Percentiles rank a stretch among this genome's conserved stretches.
These are phyloP conservation scores for Aleurites moluccanus DNA, from an alignment of 441 rosid species.

Conservation along the genomic window DNA sequence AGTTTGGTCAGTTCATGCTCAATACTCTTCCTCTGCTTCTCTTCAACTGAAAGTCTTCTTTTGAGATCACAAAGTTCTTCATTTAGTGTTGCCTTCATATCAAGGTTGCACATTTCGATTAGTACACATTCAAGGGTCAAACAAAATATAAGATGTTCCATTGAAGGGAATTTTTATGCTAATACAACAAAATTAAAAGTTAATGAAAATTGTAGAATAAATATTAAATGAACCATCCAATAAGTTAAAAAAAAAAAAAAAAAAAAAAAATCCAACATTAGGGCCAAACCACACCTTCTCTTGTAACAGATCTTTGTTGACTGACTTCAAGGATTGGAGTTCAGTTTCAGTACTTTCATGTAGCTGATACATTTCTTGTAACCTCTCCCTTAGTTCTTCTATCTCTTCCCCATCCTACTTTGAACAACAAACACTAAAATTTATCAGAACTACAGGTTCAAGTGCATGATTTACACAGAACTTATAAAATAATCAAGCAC, in stretches of 20 bases:
- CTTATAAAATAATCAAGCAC: not conserved
- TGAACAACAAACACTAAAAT: conserved; percentile 20
- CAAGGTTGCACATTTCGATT: conserved; percentile 20
- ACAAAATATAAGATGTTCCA: not conserved
- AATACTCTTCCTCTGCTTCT: conserved; percentile 59
- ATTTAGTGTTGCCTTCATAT: conserved; percentile 52
- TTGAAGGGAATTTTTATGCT: not conserved
- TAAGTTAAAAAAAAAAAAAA: not conserved
- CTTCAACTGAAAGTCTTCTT: conserved; percentile 68
- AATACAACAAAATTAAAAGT: conserved; percentile 11
- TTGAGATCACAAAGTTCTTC: conserved; percentile 59
- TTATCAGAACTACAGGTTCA: not conserved
- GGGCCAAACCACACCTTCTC: conserved; percentile 57
- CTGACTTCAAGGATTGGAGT: conserved; percentile 63
- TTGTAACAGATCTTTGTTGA: conserved; percentile 44
- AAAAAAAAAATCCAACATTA: not conserved
- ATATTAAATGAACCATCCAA: not conserved
- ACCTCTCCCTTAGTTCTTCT: conserved; percentile 45
- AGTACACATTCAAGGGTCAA: conserved; percentile 10
- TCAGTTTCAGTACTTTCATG: conserved; percentile 52
- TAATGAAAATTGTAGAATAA: not conserved
- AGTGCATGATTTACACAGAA: not conserved
- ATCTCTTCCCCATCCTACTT: conserved; percentile 57
- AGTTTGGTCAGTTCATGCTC: conserved; percentile 67
- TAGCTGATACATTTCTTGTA: conserved; percentile 51